These are phyloP conservation scores for Aspergillus intermedius DNA, from an alignment of 2,329 filamentous ascomycete genomes.

Conservation along the genomic window DNA sequence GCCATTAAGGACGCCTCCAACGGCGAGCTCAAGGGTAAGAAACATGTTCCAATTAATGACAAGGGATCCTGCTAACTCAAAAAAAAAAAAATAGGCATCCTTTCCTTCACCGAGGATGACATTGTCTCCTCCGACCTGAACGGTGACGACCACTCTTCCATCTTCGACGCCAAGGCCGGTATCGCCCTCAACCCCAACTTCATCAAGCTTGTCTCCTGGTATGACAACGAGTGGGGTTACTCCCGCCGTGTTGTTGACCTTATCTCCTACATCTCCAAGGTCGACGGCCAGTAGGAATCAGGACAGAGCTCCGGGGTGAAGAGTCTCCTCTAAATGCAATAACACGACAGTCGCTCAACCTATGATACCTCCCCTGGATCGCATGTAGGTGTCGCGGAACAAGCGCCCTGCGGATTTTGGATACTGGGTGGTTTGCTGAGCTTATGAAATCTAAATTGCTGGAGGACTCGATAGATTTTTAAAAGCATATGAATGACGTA, in stretches of 20 bases:
- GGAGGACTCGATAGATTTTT: not conserved
- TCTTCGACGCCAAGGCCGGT: constrained; percentile 99
- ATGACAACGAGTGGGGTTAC: constrained; percentile 99
- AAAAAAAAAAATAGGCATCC: constrained; percentile 55
- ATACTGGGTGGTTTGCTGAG: not conserved
- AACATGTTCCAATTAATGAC: not conserved
- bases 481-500: not conserved
- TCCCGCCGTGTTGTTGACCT: constrained; percentile 89
- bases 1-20: constrained; percentile 82
- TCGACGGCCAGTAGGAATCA: constrained; percentile 51
- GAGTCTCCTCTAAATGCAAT: constrained; percentile 27
- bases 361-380: not conserved
- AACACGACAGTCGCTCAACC: not conserved
- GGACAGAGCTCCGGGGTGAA: constrained; percentile 24
- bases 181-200: constrained; percentile 98
- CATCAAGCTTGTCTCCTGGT: constrained; percentile 97
- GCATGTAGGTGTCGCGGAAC: not conserved
- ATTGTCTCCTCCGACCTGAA: constrained; percentile 90
- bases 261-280: constrained; percentile 67
- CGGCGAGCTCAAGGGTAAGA: constrained; percentile 71
- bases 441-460: not conserved
- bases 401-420: not conserved
- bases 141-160: constrained; percentile 88
- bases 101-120: constrained; percentile 95
- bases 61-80: not conserved